Evolutionary conservation across 1,139 yeast genomes (phyloP).

Genomic region (Hanseniaspora uvarum): DNA sequence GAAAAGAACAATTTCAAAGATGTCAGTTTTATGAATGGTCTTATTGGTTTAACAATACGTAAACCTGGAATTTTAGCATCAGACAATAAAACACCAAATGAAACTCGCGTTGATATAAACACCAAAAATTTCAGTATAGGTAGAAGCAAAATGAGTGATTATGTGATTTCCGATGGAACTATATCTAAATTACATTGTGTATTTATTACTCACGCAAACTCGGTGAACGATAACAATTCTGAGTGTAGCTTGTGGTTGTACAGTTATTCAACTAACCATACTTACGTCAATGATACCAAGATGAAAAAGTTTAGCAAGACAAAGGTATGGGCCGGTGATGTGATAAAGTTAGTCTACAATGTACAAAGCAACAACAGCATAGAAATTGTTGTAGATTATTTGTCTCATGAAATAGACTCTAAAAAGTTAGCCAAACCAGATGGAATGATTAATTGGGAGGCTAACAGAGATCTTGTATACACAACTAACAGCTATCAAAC

Average conservation of each 20-base stretch:
- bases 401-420: neutral
- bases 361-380: constrained; percentile 23
- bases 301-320: constrained; percentile 56
- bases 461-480: neutral
- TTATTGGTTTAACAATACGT: neutral
- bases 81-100: neutral
- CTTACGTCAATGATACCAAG: constrained; percentile 52
- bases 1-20: neutral
- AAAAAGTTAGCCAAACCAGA: neutral
- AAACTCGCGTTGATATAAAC: neutral
- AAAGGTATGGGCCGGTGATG: constrained; percentile 54
- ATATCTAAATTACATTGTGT: constrained; percentile 74
- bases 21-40: neutral
- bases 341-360: constrained; percentile 56
- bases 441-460: neutral
- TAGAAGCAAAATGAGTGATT: constrained; percentile 50
- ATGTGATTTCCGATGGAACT: constrained; percentile 55
- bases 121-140: constrained; percentile 44
- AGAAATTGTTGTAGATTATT: neutral
- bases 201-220: constrained; percentile 49
- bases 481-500: neutral
- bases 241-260: constrained; percentile 67
- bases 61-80: neutral
- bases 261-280: constrained; percentile 71
- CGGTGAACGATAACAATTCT: constrained; percentile 44